phyloP scores from a whole-genome alignment of 2,329 filamentous ascomycete genomes.

The Penicillium aurantiogriseum region DNA sequence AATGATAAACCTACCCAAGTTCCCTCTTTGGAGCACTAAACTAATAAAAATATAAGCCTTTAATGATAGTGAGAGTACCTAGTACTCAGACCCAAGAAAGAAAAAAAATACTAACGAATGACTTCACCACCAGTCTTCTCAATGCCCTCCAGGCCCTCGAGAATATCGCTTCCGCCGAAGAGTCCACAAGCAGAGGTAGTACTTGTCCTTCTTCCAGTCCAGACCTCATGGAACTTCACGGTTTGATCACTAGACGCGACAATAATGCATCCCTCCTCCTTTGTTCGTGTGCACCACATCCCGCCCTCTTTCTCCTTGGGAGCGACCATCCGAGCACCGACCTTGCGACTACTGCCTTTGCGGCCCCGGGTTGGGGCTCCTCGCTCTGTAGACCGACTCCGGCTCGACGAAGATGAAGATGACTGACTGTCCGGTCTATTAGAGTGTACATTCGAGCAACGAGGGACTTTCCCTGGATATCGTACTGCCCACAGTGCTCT shows the following conservation, averaged over 20 bases:
- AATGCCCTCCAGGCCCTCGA: slow-evolving; percentile 78
- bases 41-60: background rate
- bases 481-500: slow-evolving; percentile 79
- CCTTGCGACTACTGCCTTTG: slow-evolving; percentile 16
- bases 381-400: background rate
- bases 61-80: slow-evolving; percentile 5
- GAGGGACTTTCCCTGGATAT: slow-evolving; percentile 66
- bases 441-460: slow-evolving; percentile 16
- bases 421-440: slow-evolving; percentile 12
- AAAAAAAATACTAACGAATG: slow-evolving; percentile 52
- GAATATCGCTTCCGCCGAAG: slow-evolving; percentile 78
- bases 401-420: slow-evolving; percentile 4
- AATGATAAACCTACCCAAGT: background rate
- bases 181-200: slow-evolving; percentile 57
- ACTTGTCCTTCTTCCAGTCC: slow-evolving; percentile 64
- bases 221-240: slow-evolving; percentile 94
- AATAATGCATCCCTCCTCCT: slow-evolving; percentile 78
- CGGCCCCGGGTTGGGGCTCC: slow-evolving; percentile 5
- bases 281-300: slow-evolving; percentile 56
- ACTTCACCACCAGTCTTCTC: slow-evolving; percentile 57
- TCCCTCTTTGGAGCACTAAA: background rate
- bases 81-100: slow-evolving; percentile 1
- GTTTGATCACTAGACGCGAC: slow-evolving; percentile 89
- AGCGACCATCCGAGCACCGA: slow-evolving; percentile 25
- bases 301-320: slow-evolving; percentile 51